Percentiles rank a stretch among this genome's conserved stretches.
Evolutionary conservation across 2,329 filamentous ascomycete genomes (phyloP).

Genomic region (Arthrobotrys sphaeroides): DNA sequence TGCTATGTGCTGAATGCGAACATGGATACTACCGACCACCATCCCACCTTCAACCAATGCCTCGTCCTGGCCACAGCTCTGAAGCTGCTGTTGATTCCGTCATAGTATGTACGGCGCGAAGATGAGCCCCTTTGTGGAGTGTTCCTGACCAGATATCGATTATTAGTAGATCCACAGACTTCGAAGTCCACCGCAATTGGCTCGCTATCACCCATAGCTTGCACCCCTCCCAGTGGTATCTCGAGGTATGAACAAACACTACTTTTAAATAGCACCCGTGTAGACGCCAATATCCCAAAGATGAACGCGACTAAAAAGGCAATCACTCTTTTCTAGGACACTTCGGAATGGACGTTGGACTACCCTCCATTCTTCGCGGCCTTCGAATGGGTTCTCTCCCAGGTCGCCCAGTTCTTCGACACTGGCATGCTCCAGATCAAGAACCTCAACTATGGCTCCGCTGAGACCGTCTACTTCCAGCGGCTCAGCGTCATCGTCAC

Average conservation of each 20-base stretch:
- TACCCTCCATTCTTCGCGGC: slow-evolving; percentile 98
- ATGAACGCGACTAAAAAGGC: slow-evolving; percentile 23
- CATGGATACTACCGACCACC: slow-evolving; percentile 66
- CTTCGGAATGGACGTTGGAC: slow-evolving; percentile 99
- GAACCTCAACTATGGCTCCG: slow-evolving; percentile 86
- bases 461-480: slow-evolving; percentile 95
- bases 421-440: slow-evolving; percentile 81
- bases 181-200: slow-evolving; percentile 99
- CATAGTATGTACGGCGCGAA: slow-evolving; percentile 71
- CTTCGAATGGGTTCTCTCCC: slow-evolving; percentile 92
- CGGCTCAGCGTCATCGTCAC: slow-evolving; percentile 84
- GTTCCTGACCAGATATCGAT: slow-evolving; percentile 19
- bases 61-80: slow-evolving; percentile 85
- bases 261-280: background rate
- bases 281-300: background rate
- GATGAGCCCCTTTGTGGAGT: slow-evolving; percentile 19
- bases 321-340: slow-evolving; percentile 69
- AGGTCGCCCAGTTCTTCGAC: slow-evolving; percentile 79
- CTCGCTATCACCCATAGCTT: slow-evolving; percentile 92
- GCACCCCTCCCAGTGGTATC: slow-evolving; percentile 90
- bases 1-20: slow-evolving; percentile 36
- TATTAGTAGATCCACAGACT: slow-evolving; percentile 93
- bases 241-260: slow-evolving; percentile 69
- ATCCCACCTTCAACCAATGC: slow-evolving; percentile 85
- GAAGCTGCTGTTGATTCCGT: slow-evolving; percentile 90